Conservation (phyloP, 2,329 filamentous ascomycete species). For the Microsporum canis region DNA sequence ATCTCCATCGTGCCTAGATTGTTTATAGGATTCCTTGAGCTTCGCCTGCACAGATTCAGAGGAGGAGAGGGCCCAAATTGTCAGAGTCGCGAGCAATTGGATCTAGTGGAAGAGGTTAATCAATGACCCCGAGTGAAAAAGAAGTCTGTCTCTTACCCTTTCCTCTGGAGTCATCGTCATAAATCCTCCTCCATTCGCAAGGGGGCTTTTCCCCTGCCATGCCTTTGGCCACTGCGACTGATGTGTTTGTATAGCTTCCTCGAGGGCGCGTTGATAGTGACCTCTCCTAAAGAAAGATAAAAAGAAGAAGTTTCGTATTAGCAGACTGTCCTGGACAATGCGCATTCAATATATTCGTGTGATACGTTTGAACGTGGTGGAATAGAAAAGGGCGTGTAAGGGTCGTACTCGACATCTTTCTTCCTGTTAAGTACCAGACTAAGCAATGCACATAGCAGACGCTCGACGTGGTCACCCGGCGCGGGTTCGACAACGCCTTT, state of each 20-base stretch:
- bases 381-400: conserved; percentile 14
- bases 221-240: conserved; percentile 75
- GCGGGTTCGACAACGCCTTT: conserved; percentile 64
- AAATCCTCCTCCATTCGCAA: conserved; percentile 71
- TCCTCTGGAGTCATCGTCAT: conserved; percentile 68
- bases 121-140: background rate
- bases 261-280: conserved; percentile 84
- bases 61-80: conserved; percentile 79
- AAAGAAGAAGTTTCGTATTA: conserved; percentile 1
- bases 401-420: conserved; percentile 89
- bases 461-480: conserved; percentile 76
- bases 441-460: conserved; percentile 78
- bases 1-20: conserved; percentile 65
- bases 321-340: background rate
- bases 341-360: background rate
- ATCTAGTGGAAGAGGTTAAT: conserved; percentile 44
- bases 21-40: conserved; percentile 81
- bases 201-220: conserved; percentile 74
- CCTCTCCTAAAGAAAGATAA: conserved; percentile 53
- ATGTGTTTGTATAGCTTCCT: conserved; percentile 80
- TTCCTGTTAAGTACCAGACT: conserved; percentile 88
- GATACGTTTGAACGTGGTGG: background rate
- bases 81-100: conserved; percentile 66
- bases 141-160: conserved; percentile 46
- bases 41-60: conserved; percentile 72